Evolutionary conservation across 2,329 filamentous ascomycete species (phyloP), one percentile per base, ranked within the genome.

Genomic region (Colletotrichum aenigma): DNA sequence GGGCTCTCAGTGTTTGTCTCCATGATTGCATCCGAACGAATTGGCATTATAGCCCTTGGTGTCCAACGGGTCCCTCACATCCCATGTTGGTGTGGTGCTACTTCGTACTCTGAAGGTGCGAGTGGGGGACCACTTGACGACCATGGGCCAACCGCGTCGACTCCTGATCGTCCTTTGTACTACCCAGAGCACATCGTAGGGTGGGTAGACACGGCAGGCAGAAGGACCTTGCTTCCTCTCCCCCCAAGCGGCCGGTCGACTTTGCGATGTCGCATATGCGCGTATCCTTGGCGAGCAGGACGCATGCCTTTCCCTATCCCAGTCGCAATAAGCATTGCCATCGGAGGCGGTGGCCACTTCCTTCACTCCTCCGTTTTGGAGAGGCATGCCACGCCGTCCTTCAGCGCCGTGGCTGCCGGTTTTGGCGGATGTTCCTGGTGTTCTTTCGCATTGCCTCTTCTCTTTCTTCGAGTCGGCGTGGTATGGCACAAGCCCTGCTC

Each of bases 391-490:
- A 15, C 13, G 6, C 30, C 43, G 21, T 12, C 30, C 26, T 62
- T 28, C 32, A 48, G 34, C n/a, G 43, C 15, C 64, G 34, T 75
- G 70, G 70, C 64, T 70, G 56, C 52, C 73, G 70, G 58, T 73
- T 26, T 38, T 43, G 43, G 58, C 32, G 62, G 28, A 73, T 34
- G 56, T 52, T 56, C 64, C 34, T 52, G 21, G 48, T 28, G 21
- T 21, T 26, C 61, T 30, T 61, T 43, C 7, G 62, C 13, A 8
- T 55, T 61, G 58, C 32, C 34, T 65, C 38, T 48, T 30, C 61
- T 26, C 38, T 9, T 64, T 56, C 15, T 38, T 52, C 48, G 7
- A 48, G 7, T 64, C 56, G 43, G 36, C 56, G 70, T 69, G 70
- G 52, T 15, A 75, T 55, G 58, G 34, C 28, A 73, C 32, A 69